A percentile compares a stretch with the other conserved stretches of the same genome.
Evolutionary conservation across 345 rosid genomes (phyloP).

Genomic region (Populus alba): DNA sequence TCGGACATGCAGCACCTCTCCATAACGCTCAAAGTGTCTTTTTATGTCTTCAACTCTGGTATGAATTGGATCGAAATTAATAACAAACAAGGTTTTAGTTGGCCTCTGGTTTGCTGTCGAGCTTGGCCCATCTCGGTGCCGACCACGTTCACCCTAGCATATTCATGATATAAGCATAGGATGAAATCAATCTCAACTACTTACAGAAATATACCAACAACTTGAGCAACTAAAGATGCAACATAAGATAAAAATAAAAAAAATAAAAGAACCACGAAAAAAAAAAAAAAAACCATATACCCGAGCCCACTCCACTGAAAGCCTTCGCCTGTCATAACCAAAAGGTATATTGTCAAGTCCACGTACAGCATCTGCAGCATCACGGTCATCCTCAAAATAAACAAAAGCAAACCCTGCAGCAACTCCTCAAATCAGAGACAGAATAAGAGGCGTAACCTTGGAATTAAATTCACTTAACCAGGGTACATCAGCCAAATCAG

Average conservation of each 20-base stretch:
- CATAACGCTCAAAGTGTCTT: constrained; percentile 78
- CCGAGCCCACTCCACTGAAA: constrained; percentile 90
- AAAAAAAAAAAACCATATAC: constrained; percentile 22
- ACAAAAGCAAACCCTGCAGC: constrained; percentile 85
- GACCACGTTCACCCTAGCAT: constrained; percentile 69
- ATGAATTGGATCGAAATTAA: constrained; percentile 73
- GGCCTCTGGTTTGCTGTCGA: constrained; percentile 60
- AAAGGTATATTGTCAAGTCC: constrained; percentile 62
- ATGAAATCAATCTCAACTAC: not conserved
- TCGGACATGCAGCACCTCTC: constrained; percentile 64
- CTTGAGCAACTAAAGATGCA: not conserved
- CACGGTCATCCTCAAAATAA: constrained; percentile 80
- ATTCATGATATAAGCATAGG: not conserved
- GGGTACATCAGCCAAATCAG: constrained; percentile 38
- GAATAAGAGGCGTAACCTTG: constrained; percentile 2
- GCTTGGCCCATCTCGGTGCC: constrained; percentile 59
- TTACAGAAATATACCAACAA: not conserved
- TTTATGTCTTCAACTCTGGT: constrained; percentile 69
- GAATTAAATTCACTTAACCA: constrained; percentile 21
- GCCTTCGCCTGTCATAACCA: constrained; percentile 68
- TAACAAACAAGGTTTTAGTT: constrained; percentile 80
- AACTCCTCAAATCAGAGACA: constrained; percentile 15
- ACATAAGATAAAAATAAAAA: not conserved
- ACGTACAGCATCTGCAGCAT: constrained; percentile 81
- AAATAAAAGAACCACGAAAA: too few relatives aligned